phyloP scores from a whole-genome alignment of 1,284 basidiomycete species.

The Apiotrichum gracile region DNA sequence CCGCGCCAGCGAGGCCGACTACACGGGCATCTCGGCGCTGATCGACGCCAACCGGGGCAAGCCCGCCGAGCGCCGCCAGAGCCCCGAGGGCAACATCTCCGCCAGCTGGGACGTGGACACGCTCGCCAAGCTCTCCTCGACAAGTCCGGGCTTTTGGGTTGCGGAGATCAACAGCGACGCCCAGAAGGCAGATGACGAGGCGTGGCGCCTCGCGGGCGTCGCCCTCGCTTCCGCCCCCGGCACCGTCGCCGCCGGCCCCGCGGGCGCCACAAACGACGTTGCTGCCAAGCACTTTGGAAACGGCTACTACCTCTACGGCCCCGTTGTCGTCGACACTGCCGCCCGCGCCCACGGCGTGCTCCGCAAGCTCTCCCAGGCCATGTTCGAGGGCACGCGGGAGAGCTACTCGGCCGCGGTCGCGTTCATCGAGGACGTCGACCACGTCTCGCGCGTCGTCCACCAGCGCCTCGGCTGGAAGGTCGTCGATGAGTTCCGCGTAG shows the following conservation, averaged over 20 bases:
- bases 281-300: background rate
- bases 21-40: background rate
- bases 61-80: background rate
- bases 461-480: background rate
- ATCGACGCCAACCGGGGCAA: background rate
- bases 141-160: background rate
- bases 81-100: background rate
- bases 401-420: background rate
- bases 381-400: background rate
- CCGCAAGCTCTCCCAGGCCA: background rate
- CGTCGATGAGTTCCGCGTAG: background rate
- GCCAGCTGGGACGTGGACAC: background rate
- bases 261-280: background rate
- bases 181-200: background rate
- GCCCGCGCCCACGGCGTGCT: background rate
- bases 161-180: background rate
- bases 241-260: background rate
- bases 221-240: background rate
- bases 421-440: background rate
- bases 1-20: background rate
- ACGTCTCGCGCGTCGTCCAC: background rate
- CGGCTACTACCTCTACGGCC: background rate
- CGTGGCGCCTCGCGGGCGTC: background rate
- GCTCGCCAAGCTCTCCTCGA: background rate
- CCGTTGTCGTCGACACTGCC: background rate